These are phyloP conservation scores for Peronospora destructor DNA, from an alignment of 352 stramenopile species.

Conservation along the genomic window DNA sequence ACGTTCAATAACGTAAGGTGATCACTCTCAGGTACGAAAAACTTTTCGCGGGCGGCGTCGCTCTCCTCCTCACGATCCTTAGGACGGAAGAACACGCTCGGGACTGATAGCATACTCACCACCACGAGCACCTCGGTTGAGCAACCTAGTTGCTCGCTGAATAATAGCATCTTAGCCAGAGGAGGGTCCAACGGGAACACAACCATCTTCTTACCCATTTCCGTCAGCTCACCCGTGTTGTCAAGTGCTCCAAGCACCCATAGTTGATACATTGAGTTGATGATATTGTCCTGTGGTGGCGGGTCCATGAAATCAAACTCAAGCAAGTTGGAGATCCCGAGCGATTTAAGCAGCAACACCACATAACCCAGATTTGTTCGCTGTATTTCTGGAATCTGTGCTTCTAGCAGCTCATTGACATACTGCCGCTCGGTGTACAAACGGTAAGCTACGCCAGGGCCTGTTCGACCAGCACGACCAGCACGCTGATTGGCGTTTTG, in stretches of 20 bases:
- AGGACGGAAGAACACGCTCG: constrained; percentile 94
- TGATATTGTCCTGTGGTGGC: constrained; percentile 94
- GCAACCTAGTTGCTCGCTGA: constrained; percentile 91
- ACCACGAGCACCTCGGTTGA: constrained; percentile 94
- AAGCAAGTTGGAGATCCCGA: constrained; percentile 92
- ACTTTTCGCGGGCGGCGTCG: constrained; percentile 96
- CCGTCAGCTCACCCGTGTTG: constrained; percentile 94
- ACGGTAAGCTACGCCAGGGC: constrained; percentile 89
- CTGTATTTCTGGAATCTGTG: constrained; percentile 97
- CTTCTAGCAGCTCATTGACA: constrained; percentile 94
- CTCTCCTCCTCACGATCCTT: constrained; percentile 97
- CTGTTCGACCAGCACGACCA: constrained; percentile 89
- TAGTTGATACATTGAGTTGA: constrained; percentile 98
- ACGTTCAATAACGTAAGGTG: constrained; percentile 97
- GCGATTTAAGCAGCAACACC: constrained; percentile 96
- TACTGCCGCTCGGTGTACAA: constrained; percentile 97
- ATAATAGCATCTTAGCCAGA: constrained; percentile 93
- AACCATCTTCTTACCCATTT: constrained; percentile 96
- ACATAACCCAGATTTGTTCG: constrained; percentile 97
- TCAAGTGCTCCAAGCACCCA: constrained; percentile 97
- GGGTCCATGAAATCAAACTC: constrained; percentile 99
- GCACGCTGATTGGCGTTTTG: constrained; percentile 97
- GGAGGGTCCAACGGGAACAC: constrained; percentile 97
- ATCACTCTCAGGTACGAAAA: constrained; percentile 97
- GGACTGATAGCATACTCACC: constrained; percentile 96